Percentiles rank a stretch among this genome's conserved stretches.
These are phyloP conservation scores for Pestalotiopsis fici DNA, from an alignment of 2,329 filamentous ascomycete genomes.

Conservation along the genomic window DNA sequence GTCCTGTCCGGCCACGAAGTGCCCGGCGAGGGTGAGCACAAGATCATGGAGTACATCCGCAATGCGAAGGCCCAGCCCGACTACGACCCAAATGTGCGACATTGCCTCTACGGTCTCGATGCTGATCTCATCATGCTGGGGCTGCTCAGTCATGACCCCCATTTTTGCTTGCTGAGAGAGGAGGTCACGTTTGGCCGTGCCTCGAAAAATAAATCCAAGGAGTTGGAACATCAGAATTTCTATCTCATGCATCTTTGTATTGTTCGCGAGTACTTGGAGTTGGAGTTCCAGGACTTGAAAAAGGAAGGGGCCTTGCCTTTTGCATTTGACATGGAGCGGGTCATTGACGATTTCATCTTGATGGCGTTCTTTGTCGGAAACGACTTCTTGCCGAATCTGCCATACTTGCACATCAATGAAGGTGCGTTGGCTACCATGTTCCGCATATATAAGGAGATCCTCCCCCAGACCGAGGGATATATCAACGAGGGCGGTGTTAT, in stretches of 20 bases:
- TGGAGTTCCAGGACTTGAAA: slow-evolving; percentile 94
- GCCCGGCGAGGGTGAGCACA: slow-evolving; percentile 97
- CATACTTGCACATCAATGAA: slow-evolving; percentile 97
- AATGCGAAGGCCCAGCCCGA: slow-evolving; percentile 92
- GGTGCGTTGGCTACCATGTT: slow-evolving; percentile 97
- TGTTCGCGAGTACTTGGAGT: slow-evolving; percentile 92
- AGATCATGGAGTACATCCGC: slow-evolving; percentile 99
- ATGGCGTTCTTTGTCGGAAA: slow-evolving; percentile 99
- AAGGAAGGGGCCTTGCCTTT: slow-evolving; percentile 71
- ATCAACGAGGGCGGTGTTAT: slow-evolving; percentile 96
- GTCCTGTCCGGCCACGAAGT: slow-evolving; percentile 97
- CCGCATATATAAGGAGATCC: slow-evolving; percentile 86
- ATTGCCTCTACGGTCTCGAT: slow-evolving; percentile 96
- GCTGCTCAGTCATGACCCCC: slow-evolving; percentile 93
- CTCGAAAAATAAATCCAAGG: slow-evolving; percentile 86
- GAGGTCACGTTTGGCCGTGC: slow-evolving; percentile 96
- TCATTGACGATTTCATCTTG: slow-evolving; percentile 99
- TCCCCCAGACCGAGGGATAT: slow-evolving; percentile 87
- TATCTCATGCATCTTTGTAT: slow-evolving; percentile 97
- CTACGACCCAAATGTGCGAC: slow-evolving; percentile 90
- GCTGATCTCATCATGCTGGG: slow-evolving; percentile 99
- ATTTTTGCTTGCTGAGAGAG: slow-evolving; percentile 95
- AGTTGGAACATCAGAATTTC: slow-evolving; percentile 98
- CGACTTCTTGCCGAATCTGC: slow-evolving; percentile 96
- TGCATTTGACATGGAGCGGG: slow-evolving; percentile 87